Base-by-base conservation (phyloP, 2,329 filamentous ascomycete genomes). In the Calonectria pteridis region DNA sequence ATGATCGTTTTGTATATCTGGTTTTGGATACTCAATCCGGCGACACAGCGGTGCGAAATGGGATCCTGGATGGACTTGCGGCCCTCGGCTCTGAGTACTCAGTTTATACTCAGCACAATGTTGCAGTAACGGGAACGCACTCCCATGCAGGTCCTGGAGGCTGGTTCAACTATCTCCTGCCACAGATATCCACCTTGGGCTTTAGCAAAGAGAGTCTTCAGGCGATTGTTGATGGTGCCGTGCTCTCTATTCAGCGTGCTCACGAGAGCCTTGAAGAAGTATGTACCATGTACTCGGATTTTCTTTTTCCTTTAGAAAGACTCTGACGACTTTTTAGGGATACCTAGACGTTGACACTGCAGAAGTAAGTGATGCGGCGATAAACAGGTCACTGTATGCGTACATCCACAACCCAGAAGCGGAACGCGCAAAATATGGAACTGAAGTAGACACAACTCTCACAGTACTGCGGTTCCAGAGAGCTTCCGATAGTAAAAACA, bases 91-190 rank as follows among this genome's bases (percentile, higher is more conserved):
- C 88, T 20, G 92, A 93, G 4, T 98, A 96, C 82, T 87, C 90
- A 1, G 85, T 93, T 33, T 98, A 98, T 84, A 91, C 89, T 59
- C 90, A 94, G 79, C 90, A 94, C 78, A 98, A 98, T 81, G 86
- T 98, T 43, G 96, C 96, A 40, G 90, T 98, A 28, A 98, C 95
- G 0, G 96, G 96, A 68, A 98, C 96, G 0, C 96, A 98, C 84
- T 97, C 94, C 31, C 96, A 98, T 85, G 93, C 95, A 29, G 96
- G 96, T 0, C 96, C 96, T 0, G 96, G 94, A 2, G 96, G 94
- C 7, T 98, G 95, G 95, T 88, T 97, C 82, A 98, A 98, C 85
- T 98, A 98, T 82, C 89, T 98, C 13, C 88, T 98, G 7, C 96
- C 96, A 10, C 96, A 98, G 82, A 94, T 98, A 76, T 97, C 96